Conservation (phyloP, 2,329 filamentous ascomycete genomes). For the Cryphonectria radicalis region DNA sequence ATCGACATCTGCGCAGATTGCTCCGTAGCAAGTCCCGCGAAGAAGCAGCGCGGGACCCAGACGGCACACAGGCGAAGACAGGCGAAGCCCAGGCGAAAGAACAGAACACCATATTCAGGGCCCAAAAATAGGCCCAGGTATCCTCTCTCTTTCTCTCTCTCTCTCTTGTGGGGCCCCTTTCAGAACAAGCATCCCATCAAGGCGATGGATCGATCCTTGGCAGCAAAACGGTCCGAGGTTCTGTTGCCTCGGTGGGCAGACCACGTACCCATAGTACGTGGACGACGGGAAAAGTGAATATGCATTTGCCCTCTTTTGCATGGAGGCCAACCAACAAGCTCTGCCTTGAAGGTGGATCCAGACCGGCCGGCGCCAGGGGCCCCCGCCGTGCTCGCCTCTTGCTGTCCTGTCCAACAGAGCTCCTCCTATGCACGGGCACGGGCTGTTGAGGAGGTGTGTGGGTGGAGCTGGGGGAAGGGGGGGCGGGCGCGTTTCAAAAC, state of each 20-base stretch:
- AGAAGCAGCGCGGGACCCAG: neutral
- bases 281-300: conserved; percentile 3
- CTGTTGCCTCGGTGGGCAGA: conserved; percentile 10
- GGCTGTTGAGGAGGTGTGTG: neutral
- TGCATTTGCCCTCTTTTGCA: conserved; percentile 9
- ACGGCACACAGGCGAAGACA: neutral
- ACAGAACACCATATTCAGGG: neutral
- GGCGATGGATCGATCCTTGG: conserved; percentile 3
- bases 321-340: neutral
- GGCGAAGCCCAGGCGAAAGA: neutral
- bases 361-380: neutral
- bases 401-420: conserved; percentile 2
- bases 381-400: neutral
- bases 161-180: neutral
- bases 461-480: conserved; percentile 3
- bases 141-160: too few relatives aligned
- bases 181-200: neutral
- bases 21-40: neutral
- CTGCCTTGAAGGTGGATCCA: neutral
- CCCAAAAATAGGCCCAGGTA: neutral
- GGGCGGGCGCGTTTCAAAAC: conserved; percentile 23
- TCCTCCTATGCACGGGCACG: neutral
- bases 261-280: neutral
- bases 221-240: conserved; percentile 7
- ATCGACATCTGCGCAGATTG: conserved; percentile 3